Base-by-base conservation (phyloP, 441 rosid species). In the Gossypium gossypioides region DNA sequence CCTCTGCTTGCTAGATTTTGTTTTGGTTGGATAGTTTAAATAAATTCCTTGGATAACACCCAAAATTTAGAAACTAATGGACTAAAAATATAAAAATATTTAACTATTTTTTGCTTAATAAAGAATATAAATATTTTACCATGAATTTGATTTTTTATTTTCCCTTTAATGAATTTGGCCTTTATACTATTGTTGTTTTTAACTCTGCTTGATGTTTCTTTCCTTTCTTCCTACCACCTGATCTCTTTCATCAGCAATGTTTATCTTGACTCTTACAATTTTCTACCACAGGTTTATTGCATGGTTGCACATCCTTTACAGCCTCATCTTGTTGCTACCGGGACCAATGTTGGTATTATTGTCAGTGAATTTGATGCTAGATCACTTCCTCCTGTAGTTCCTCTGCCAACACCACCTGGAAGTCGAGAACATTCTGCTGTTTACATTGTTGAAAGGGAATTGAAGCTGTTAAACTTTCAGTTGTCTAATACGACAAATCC, bases 281-380 rank as follows among this genome's bases (percentile, higher is more conserved):
- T 78, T 72, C 63, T 73, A 25, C 72, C 79, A 81, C 86, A 95
- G 99, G 98, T 92, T 72, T 92, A 88, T 81, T 92, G 98, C 76
- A 95, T 95, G 98, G 97, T 87, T 76, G 97, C 97, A 72, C 99
- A 95, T 86, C 85, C 95, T 75, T 84, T 95, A 62, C 99, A 92
- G 86, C 98, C 99, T 71, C 98, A 95, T 81, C 96, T 95, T 65
- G 98, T 95, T 68, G 99, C 93, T 69, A 85, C 96, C 71, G 99
- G 99, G 76, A 92, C 98, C 77, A 95, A 89, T 80, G 80, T 92
- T 78, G 99, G 99, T 83, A 84, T 95, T 71, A 91, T 95, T 80
- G 79, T 95, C 78, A 86, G 96, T 46, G 99, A 95, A 79, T 95
- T 95, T 86, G 99, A 95, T 85, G 79, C 93, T 75, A 91, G 84